Base-by-base conservation (phyloP, 108 stramenopile genomes). In the Stephanodiscus triporus region DNA sequence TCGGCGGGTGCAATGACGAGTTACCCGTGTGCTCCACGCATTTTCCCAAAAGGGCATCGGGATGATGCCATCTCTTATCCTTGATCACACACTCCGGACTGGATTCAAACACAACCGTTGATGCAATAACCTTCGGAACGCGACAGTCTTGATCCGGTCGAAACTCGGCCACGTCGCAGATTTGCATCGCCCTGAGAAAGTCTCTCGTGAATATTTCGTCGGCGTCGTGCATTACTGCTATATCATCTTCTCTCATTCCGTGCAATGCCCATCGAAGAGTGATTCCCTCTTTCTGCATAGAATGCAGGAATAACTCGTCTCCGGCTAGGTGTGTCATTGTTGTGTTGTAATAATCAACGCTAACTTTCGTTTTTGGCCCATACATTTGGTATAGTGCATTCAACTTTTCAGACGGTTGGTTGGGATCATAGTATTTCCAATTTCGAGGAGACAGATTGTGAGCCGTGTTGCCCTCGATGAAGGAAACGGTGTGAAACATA, bases 121-220 rank as follows among this genome's bases (percentile, higher is more conserved):
- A n/a, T n/a, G n/a, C n/a, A n/a, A n/a, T n/a, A n/a, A n/a, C n/a
- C n/a, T n/a, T n/a, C n/a, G n/a, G n/a, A 24, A 22, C 3, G n/a
- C 29, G 22, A 19, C 68, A 75, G 24, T 49, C 17, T 37, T 73
- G 64, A 9, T 51, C 66, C 17, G 36, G 55, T 42, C 54, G 53
- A 49, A 80, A 80, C 8, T 20, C 51, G 6, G 66, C 59, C 6
- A 85, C 48, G 16, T 76, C 75, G 69, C 87, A 87, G 0, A 67
- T 72, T 38, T 80, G 77, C n/a, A 83, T 36, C 0, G 87, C 84
- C 0, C 63, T 66, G 20, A 87, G 53, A 75, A 83, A 87, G 48
- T 87, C 87, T 27, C 87, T 49, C 9, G 76, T 57, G 20, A 72
- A 79, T 0, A 66, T 57, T 66, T 87, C 87, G 66, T 87, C 87